These are phyloP conservation scores for Alloteropsis semialata DNA, from an alignment of 176 grass and related monocot genomes.

Conservation along the genomic window DNA sequence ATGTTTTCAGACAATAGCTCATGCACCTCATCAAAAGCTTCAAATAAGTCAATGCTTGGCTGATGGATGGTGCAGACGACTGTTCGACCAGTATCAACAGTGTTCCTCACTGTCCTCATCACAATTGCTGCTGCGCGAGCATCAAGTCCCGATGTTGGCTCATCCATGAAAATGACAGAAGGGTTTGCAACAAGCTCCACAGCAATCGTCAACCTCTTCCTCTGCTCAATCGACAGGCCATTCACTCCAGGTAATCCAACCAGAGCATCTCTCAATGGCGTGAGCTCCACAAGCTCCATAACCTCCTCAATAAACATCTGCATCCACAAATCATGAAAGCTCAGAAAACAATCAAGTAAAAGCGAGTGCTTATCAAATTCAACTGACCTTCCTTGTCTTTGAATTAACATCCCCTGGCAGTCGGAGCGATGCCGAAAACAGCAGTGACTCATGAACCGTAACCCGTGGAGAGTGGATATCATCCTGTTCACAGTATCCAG, in stretches of 20 bases:
- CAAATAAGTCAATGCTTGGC: slow-evolving; percentile 23
- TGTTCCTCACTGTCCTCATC: slow-evolving; percentile 25
- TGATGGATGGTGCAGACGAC: slow-evolving; percentile 16
- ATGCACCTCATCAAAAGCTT: slow-evolving; percentile 17
- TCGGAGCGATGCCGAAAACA: not conserved
- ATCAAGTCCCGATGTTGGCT: slow-evolving; percentile 13
- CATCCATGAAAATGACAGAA: slow-evolving; percentile 18
- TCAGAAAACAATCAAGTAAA: not conserved
- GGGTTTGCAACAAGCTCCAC: slow-evolving; percentile 23
- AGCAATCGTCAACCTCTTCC: slow-evolving; percentile 17
- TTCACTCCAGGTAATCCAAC: slow-evolving; percentile 16
- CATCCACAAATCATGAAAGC: not conserved
- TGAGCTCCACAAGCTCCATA: slow-evolving; percentile 25
- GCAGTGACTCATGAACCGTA: not conserved
- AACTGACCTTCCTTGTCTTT: slow-evolving; percentile 2
- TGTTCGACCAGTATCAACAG: slow-evolving; percentile 16
- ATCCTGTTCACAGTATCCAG: slow-evolving; percentile 16
- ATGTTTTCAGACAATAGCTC: not conserved
- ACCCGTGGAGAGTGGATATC: slow-evolving; percentile 19
- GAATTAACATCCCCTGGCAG: not conserved
- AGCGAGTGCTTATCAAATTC: not conserved
- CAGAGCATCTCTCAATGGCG: not conserved
- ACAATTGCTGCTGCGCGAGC: slow-evolving; percentile 16
- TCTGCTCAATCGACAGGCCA: not conserved
- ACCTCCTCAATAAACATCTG: slow-evolving; percentile 26